A percentile compares a stretch with the other conserved stretches of the same genome.
Conservation (phyloP, 257 asterid species). For the Capsicum pubescens region DNA sequence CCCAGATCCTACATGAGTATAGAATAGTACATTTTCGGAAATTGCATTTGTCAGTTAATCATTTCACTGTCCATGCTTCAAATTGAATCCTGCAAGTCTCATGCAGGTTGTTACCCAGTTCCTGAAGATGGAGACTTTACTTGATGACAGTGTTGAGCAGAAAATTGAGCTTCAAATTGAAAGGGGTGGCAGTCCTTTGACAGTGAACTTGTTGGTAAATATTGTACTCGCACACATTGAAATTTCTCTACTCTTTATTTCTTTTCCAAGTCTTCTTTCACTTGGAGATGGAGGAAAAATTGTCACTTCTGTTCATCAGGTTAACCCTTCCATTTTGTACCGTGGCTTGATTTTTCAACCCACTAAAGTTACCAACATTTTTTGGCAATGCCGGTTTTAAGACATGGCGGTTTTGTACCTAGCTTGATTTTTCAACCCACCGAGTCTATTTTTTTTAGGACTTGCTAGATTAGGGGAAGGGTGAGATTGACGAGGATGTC, state of each 20-base stretch:
- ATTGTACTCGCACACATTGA: conserved; percentile 14
- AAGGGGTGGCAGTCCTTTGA: conserved; percentile 91
- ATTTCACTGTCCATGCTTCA: conserved; percentile 13
- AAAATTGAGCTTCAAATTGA: conserved; percentile 88
- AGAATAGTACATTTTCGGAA: background rate
- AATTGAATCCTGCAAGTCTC: conserved; percentile 40
- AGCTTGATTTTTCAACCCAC: too few species aligned
- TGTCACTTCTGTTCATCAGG: conserved; percentile 2
- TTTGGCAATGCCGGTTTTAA: background rate
- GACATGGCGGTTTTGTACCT: background rate
- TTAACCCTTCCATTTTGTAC: background rate
- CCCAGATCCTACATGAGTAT: background rate
- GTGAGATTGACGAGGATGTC: too few species aligned
- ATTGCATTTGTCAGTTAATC: conserved; percentile 18
- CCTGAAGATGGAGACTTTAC: conserved; percentile 83
- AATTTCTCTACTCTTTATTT: conserved; percentile 10
- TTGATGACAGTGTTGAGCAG: conserved; percentile 80
- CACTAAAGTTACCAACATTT: background rate
- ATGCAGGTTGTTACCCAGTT: conserved; percentile 92
- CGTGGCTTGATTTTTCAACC: conserved; percentile 15
- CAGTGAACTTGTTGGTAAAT: conserved; percentile 72
- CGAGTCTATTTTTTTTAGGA: too few species aligned
- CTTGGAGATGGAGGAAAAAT: conserved; percentile 1
- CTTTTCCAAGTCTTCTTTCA: conserved; percentile 18
- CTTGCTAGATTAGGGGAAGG: too few species aligned